Evolutionary conservation across 2,329 filamentous ascomycete species (phyloP).

Genomic region (Aplosporella prunicola): DNA sequence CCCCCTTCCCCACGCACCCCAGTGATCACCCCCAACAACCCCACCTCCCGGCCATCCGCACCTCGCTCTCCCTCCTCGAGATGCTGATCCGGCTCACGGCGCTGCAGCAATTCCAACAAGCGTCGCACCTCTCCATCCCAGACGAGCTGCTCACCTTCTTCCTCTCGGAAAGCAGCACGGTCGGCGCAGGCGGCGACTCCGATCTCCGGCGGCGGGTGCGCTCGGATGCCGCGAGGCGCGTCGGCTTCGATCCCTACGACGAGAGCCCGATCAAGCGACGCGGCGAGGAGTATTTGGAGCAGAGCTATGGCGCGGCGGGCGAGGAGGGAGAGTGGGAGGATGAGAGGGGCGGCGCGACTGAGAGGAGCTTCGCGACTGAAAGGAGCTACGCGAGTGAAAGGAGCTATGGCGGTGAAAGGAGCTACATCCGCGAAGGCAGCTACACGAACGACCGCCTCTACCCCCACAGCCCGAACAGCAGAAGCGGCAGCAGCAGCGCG

Average conservation of each 20-base stretch:
- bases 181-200: constrained; percentile 54
- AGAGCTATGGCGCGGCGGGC: not conserved
- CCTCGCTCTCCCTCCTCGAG: constrained; percentile 72
- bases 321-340: not conserved
- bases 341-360: not conserved
- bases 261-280: constrained; percentile 58
- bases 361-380: no score
- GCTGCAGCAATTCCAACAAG: constrained; percentile 85
- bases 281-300: constrained; percentile 56
- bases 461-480: no score
- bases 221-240: constrained; percentile 49
- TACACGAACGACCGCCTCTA: no score
- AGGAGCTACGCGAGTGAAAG: no score
- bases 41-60: constrained; percentile 45
- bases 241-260: constrained; percentile 64
- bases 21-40: constrained; percentile 12
- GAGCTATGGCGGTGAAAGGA: no score
- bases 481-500: constrained; percentile 4
- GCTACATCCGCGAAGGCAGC: no score
- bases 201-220: constrained; percentile 51
- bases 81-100: constrained; percentile 79
- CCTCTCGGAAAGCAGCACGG: constrained; percentile 58
- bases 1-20: constrained; percentile 20
- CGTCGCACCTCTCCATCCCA: constrained; percentile 77
- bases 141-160: constrained; percentile 88